Percentiles rank a stretch among this genome's conserved stretches.
These are phyloP conservation scores for Leptographium flavum DNA, from an alignment of 2,329 filamentous ascomycete species.

Conservation along the genomic window DNA sequence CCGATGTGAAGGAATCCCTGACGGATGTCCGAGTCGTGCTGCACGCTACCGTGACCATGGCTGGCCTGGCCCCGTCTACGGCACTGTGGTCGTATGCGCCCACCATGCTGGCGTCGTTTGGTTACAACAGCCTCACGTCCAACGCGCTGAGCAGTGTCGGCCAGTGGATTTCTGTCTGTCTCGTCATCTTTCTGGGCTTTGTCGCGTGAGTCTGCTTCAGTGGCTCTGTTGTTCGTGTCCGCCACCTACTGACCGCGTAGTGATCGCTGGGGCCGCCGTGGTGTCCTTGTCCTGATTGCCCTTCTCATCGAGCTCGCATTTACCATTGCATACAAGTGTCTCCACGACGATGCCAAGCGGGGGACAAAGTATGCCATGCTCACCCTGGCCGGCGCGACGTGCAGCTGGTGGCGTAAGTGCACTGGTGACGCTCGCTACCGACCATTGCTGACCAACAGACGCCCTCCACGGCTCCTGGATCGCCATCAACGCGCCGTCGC, in stretches of 20 bases:
- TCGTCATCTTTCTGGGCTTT: conserved; percentile 5
- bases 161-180: conserved; percentile 35
- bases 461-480: conserved; percentile 13
- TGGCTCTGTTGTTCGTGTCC: neutral
- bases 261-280: conserved; percentile 9
- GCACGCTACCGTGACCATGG: conserved; percentile 32
- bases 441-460: conserved; percentile 3
- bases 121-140: conserved; percentile 30
- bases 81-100: conserved; percentile 27
- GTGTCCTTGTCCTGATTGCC: conserved; percentile 6
- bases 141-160: conserved; percentile 43
- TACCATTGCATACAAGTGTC: conserved; percentile 11
- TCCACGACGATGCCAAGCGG: conserved; percentile 4
- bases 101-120: conserved; percentile 36
- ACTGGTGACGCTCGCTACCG: neutral
- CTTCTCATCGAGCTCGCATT: conserved; percentile 9
- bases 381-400: conserved; percentile 9
- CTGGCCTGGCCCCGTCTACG: conserved; percentile 25
- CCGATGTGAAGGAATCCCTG: neutral
- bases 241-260: neutral
- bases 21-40: conserved; percentile 24
- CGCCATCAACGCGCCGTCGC: conserved; percentile 3
- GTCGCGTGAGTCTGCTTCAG: neutral
- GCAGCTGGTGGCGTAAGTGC: conserved; percentile 11
- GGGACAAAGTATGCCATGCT: conserved; percentile 9